A percentile compares a stretch with the other conserved stretches of the same genome.
phyloP scores from a whole-genome alignment of 345 rosid genomes.

The Cardamine resedifolia region DNA sequence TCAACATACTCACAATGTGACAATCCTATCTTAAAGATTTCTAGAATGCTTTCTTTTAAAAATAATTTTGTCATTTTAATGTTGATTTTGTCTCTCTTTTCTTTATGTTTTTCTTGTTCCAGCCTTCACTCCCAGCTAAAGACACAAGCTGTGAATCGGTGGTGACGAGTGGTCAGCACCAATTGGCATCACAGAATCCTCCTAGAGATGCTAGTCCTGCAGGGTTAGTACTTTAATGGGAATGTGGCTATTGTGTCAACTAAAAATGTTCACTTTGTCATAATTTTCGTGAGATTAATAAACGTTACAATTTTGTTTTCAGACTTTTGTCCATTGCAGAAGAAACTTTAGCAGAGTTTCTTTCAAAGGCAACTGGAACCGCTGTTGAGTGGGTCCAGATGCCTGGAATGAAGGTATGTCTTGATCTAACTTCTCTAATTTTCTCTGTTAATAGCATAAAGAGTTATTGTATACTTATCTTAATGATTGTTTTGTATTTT shows the following conservation, averaged over 20 bases:
- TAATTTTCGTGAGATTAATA: conserved; percentile 14
- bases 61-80: neutral
- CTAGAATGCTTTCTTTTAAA: neutral
- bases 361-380: conserved; percentile 99
- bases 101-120: conserved; percentile 42
- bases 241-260: conserved; percentile 46
- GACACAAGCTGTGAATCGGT: conserved; percentile 99
- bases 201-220: conserved; percentile 99
- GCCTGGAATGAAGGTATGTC: conserved; percentile 99
- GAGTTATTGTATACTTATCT: neutral
- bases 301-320: conserved; percentile 18
- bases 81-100: too few relatives aligned
- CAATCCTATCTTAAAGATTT: conserved; percentile 13
- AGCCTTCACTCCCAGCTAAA: conserved; percentile 91
- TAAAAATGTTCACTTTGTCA: conserved; percentile 31
- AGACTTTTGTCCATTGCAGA: conserved; percentile 99
- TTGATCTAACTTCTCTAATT: neutral
- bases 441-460: neutral
- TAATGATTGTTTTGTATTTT: neutral
- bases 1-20: conserved; percentile 85
- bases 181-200: conserved; percentile 91
- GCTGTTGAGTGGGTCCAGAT: conserved; percentile 99
- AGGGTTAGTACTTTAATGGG: conserved; percentile 67
- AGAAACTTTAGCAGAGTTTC: conserved; percentile 99
- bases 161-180: conserved; percentile 98